phyloP scores from a whole-genome alignment of 2,329 filamentous ascomycete species.

The Hymenoscyphus fructigenus region DNA sequence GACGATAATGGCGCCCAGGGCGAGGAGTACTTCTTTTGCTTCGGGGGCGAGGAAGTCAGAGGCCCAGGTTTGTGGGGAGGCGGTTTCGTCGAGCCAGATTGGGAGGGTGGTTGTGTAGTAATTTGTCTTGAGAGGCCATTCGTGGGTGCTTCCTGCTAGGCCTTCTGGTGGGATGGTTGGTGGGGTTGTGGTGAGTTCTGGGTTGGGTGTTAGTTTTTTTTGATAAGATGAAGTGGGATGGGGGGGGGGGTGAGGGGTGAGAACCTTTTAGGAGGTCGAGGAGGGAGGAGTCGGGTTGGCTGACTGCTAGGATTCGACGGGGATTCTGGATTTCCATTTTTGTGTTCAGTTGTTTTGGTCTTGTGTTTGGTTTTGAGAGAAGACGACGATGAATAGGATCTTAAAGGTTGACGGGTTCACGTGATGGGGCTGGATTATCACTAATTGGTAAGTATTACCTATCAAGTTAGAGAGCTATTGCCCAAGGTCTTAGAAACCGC shows the following conservation, averaged over 20 bases:
- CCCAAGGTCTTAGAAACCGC: no score
- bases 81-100: slow-evolving; percentile 66
- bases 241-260: not conserved
- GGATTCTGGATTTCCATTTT: slow-evolving; percentile 47
- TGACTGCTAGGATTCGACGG: slow-evolving; percentile 57
- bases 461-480: no score
- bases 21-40: slow-evolving; percentile 60
- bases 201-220: slow-evolving; percentile 15
- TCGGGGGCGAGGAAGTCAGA: slow-evolving; percentile 58
- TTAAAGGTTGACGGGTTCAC: not conserved
- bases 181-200: slow-evolving; percentile 54
- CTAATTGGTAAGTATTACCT: not conserved
- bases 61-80: slow-evolving; percentile 47
- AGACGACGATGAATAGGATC: not conserved
- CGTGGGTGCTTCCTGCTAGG: slow-evolving; percentile 59
- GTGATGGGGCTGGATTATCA: slow-evolving; percentile 3
- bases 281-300: slow-evolving; percentile 43
- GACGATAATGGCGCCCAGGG: slow-evolving; percentile 59
- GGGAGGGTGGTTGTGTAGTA: slow-evolving; percentile 63
- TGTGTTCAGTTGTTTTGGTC: slow-evolving; percentile 9
- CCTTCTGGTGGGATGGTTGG: slow-evolving; percentile 37
- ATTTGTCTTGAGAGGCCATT: slow-evolving; percentile 52
- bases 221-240: not conserved
- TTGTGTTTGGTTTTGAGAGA: not conserved
- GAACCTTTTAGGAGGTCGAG: slow-evolving; percentile 55